phyloP scores from a whole-genome alignment of 73 alveolate species.

The Breviolum minutum region DNA sequence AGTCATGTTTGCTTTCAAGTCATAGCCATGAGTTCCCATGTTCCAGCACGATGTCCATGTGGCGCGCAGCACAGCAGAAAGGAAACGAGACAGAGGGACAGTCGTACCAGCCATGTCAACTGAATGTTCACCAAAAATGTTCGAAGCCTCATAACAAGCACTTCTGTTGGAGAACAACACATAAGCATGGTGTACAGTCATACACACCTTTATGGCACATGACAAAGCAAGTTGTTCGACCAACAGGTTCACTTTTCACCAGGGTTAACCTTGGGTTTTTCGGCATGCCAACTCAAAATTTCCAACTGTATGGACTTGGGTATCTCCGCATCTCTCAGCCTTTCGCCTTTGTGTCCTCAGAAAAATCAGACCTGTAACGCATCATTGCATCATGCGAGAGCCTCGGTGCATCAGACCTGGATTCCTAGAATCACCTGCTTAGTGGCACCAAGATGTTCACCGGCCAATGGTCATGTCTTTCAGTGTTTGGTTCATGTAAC shows the following conservation, averaged over 20 bases:
- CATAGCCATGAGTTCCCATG: neutral
- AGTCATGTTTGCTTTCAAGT: neutral
- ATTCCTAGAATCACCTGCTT: no score
- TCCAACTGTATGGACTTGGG: neutral
- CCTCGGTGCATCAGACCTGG: no score
- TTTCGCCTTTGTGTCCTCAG: slow-evolving; percentile 90
- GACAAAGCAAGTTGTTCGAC: no score
- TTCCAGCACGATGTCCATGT: no score
- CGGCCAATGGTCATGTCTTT: neutral
- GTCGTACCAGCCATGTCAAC: neutral
- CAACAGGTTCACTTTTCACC: no score
- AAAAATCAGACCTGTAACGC: slow-evolving; percentile 86
- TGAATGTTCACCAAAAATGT: no score
- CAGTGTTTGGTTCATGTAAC: no score
- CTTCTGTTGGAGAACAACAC: no score
- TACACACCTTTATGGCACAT: neutral
- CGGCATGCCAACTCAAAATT: neutral
- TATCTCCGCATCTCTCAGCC: slow-evolving; percentile 41
- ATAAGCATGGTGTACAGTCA: neutral
- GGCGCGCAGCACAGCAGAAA: neutral
- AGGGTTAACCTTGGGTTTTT: no score
- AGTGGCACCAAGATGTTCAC: no score
- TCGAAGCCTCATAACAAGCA: no score
- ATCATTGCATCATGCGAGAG: slow-evolving; percentile 54
- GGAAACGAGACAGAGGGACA: neutral